These are phyloP conservation scores for Arabidopsis lyrata DNA, from an alignment of 441 rosid genomes.

Conservation along the genomic window DNA sequence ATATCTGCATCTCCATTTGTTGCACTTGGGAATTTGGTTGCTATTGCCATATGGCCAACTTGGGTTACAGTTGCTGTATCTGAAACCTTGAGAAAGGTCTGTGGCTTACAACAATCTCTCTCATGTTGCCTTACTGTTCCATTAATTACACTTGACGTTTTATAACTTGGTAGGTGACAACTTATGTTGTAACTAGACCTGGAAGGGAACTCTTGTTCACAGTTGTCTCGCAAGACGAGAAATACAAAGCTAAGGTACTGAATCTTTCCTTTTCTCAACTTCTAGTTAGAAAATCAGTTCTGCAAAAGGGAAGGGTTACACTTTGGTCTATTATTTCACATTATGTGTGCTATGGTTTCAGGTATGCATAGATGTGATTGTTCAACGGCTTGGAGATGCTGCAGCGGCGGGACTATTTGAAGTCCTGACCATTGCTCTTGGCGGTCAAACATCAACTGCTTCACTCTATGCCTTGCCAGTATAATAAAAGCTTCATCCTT, in stretches of 20 bases:
- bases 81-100: constrained; percentile 77
- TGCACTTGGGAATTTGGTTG: constrained; percentile 65
- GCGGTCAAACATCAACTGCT: constrained; percentile 69
- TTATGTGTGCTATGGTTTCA: constrained; percentile 39
- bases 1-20: constrained; percentile 69
- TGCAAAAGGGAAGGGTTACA: not conserved
- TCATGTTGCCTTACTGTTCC: not conserved
- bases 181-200: constrained; percentile 88
- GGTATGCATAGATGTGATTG: constrained; percentile 92
- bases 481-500: constrained; percentile 39
- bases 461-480: constrained; percentile 88
- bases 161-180: constrained; percentile 67
- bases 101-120: constrained; percentile 26
- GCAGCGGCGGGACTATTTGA: constrained; percentile 92
- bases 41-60: constrained; percentile 72
- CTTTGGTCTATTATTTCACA: not conserved
- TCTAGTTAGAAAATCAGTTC: not conserved
- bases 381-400: constrained; percentile 97
- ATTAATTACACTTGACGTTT: constrained; percentile 13
- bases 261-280: not conserved
- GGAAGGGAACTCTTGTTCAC: constrained; percentile 95
- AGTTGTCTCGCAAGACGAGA: constrained; percentile 91
- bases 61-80: constrained; percentile 69
- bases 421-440: constrained; percentile 70
- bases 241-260: constrained; percentile 43